These are phyloP conservation scores for Crepidotus variabilis DNA, from an alignment of 768 basidiomycete genomes.

Conservation along the genomic window DNA sequence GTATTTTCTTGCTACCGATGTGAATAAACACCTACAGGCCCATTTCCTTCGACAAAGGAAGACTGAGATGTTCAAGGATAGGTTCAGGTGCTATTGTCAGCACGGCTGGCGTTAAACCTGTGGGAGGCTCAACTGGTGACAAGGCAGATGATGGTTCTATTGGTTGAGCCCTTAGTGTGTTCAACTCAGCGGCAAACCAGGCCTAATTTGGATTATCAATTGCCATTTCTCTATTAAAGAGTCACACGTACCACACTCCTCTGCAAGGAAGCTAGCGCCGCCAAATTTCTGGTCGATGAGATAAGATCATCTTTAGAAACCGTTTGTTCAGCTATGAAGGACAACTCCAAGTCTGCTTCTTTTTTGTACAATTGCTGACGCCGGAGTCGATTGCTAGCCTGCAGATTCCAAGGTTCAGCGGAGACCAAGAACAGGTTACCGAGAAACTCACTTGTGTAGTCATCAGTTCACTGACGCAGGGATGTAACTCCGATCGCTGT, in stretches of 20 bases:
- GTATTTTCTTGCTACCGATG: background rate
- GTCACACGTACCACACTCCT: constrained; percentile 71
- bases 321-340: constrained; percentile 50
- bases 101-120: constrained; percentile 42
- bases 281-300: constrained; percentile 64
- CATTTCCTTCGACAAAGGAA: constrained; percentile 89
- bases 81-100: constrained; percentile 35
- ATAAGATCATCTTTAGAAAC: constrained; percentile 68
- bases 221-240: background rate
- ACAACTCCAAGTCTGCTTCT: constrained; percentile 77
- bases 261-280: constrained; percentile 74
- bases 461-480: constrained; percentile 67
- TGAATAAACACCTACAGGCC: constrained; percentile 55
- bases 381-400: constrained; percentile 40
- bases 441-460: constrained; percentile 42
- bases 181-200: constrained; percentile 81
- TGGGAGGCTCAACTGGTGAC: constrained; percentile 49
- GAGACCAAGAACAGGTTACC: background rate
- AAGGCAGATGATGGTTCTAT: constrained; percentile 53
- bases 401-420: constrained; percentile 1
- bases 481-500: constrained; percentile 74
- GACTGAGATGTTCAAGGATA: constrained; percentile 47
- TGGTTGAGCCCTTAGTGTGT: constrained; percentile 57
- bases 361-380: constrained; percentile 61
- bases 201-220: constrained; percentile 40